Evolutionary conservation across 2,329 filamentous ascomycete genomes (phyloP), one percentile per base, ranked within the genome.

Genomic region (Neocucurbitaria cava): DNA sequence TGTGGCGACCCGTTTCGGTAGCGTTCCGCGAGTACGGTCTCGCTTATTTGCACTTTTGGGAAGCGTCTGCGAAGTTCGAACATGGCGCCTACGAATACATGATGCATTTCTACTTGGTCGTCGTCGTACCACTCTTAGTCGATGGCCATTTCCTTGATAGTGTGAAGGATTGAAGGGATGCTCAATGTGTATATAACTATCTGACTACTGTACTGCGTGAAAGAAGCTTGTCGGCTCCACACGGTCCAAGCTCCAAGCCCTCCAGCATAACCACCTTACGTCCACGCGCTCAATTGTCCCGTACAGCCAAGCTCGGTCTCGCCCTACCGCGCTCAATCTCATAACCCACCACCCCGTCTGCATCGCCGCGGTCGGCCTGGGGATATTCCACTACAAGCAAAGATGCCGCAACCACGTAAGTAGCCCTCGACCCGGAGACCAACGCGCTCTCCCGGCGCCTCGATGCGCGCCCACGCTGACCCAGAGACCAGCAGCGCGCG

Each of bases 401-500:
- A 58, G 51, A 64, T 64, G 62, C 64, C 64, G 40, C 62, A 63
- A 60, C 62, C 52, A 58, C 59, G 63, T 66, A 63, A 38, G 59
- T 36, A 24, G 21, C 46, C 39, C 23, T 28, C 24, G 23, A 39
- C 28, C 40, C 45, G 21, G 11, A 23, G n/a, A n/a, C 38, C 26
- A 36, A 42, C 56, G 45, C 41, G 53, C 11, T 21, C 4, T 15
- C 18, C 35, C 18, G 21, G 36, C 20, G 36, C 33, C 18, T 48
- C 24, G 24, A 38, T 15, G 31, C 40, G 15, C 23, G 9, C 35
- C 48, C 15, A 48, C 8, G 45, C 54, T 52, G 50, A 58, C 51
- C 24, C 20, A n/a, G n/a, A 13, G 23, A 46, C 24, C 53, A 70
- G 64, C 67, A 49, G 60, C 57, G 47, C 66, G 71, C 49, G 69